Evolutionary conservation across 768 basidiomycete species (phyloP).

Genomic region (Sporobolomyces pararoseus): DNA sequence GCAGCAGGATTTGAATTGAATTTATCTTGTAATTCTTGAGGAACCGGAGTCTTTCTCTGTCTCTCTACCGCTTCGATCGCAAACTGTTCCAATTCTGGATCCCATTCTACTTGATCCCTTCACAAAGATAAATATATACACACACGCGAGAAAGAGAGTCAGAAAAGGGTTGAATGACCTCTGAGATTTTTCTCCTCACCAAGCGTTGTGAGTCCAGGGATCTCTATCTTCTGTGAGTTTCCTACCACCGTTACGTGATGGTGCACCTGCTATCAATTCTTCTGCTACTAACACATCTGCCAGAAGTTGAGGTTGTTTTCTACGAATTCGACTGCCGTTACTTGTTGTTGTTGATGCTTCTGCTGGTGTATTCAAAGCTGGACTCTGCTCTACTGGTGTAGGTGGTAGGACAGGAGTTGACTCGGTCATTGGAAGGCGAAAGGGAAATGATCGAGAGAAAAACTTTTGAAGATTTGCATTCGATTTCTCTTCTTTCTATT

Average conservation of each 20-base stretch:
- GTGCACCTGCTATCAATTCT: constrained; percentile 26
- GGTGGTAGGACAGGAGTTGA: too few species aligned
- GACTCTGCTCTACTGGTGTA: background rate
- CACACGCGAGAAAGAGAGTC: constrained; percentile 47
- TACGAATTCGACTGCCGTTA: too few species aligned
- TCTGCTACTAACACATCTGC: constrained; percentile 30
- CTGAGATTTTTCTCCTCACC: constrained; percentile 52
- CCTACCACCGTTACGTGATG: constrained; percentile 35
- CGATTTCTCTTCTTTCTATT: too few species aligned
- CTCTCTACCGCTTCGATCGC: constrained; percentile 66
- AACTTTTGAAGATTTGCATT: too few species aligned
- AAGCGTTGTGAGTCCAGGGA: constrained; percentile 82
- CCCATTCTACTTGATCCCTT: constrained; percentile 51
- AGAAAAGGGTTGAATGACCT: constrained; percentile 68
- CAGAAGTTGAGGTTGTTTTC: constrained; percentile 29
- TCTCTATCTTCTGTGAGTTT: constrained; percentile 54
- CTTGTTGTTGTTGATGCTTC: too few species aligned
- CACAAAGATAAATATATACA: background rate
- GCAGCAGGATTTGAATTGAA: constrained; percentile 47
- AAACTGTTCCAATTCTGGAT: constrained; percentile 67
- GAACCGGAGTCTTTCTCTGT: constrained; percentile 70
- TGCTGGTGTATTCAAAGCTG: too few species aligned
- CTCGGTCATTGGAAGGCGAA: too few species aligned
- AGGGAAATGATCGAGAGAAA: too few species aligned
- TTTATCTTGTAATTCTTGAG: constrained; percentile 61